phyloP scores from a whole-genome alignment of 2,329 filamentous ascomycete genomes.

The Pseudophaeomoniella oleicola region DNA sequence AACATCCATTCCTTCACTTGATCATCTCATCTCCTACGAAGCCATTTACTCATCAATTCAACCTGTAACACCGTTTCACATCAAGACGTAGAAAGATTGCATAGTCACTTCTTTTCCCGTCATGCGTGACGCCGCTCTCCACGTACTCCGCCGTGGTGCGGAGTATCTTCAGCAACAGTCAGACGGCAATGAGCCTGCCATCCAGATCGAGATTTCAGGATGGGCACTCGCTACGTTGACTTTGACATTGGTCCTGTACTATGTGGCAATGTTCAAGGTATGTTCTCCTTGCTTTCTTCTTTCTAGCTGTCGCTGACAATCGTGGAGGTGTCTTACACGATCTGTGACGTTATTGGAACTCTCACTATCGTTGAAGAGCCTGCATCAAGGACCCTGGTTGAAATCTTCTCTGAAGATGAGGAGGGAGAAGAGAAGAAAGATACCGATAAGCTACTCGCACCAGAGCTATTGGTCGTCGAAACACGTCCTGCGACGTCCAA shows the following conservation, averaged over 20 bases:
- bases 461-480: slow-evolving; percentile 29
- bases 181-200: not conserved
- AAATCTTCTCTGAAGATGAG: slow-evolving; percentile 24
- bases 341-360: slow-evolving; percentile 42
- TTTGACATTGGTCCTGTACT: not conserved
- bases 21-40: not conserved
- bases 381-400: slow-evolving; percentile 33
- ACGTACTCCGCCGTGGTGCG: not conserved
- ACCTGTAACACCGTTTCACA: not conserved
- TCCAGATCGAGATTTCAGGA: not conserved
- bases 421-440: slow-evolving; percentile 12
- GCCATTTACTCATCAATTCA: not conserved
- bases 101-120: not conserved
- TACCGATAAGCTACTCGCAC: slow-evolving; percentile 23
- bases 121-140: not conserved
- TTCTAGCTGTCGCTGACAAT: not conserved
- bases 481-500: slow-evolving; percentile 47
- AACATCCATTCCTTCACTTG: slow-evolving; percentile 1
- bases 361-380: slow-evolving; percentile 49
- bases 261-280: slow-evolving; percentile 1
- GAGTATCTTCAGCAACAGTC: not conserved
- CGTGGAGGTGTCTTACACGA: slow-evolving; percentile 33
- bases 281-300: not conserved
- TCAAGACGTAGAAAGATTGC: not conserved
- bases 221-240: not conserved